Base-by-base conservation (phyloP, 1,284 basidiomycete species). In the Jaminaea rosea region DNA sequence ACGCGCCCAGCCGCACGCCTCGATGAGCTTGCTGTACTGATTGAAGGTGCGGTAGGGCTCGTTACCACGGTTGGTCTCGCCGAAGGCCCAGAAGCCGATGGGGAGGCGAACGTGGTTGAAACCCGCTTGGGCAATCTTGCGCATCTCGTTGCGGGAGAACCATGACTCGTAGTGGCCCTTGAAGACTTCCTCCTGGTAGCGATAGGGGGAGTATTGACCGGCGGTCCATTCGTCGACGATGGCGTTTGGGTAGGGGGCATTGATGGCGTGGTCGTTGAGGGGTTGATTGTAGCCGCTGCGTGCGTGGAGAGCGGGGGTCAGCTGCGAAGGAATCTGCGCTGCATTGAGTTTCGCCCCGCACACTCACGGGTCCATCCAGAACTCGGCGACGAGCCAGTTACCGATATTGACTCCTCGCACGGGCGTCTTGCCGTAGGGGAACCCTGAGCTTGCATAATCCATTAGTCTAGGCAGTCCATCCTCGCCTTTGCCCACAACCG, bases 21-120 rank as follows among this genome's bases (percentile, higher is more conserved):
- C 65, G 56, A 77, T 76, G 26, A 80, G 75, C 67, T 79, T 77
- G 31, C 66, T 66, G 54, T 55, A 64, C 75, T 85, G 87, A 72
- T 88, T 86, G n/a, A 89, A 87, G 76, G 84, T 82, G 58, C 89
- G 82, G 76, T 83, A 94, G 0, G 90, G 90, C 44, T 29, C 41
- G 48, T n/a, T 21, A 37, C 36, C 17, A 7, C 84, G 87, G 3
- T 77, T 77, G n/a, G 81, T 80, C 23, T 87, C 82, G 49, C 90
- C 86, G 62, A 87, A 90, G 1, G 90, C 89, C 91, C 91, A 94
- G 74, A 85, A 89, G 17, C 86, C 86, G 58, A 94, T 86, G 1
- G 90, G 89, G 34, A 94, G 76, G 34, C 90, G 83, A 55, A 90
- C 85, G 42, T 58, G 55, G 49, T 58, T 58, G 11, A 58, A 34